A percentile compares a stretch with the other conserved stretches of the same genome.
Evolutionary conservation across 768 basidiomycete species (phyloP).

Genomic region (Mycena haematopus): DNA sequence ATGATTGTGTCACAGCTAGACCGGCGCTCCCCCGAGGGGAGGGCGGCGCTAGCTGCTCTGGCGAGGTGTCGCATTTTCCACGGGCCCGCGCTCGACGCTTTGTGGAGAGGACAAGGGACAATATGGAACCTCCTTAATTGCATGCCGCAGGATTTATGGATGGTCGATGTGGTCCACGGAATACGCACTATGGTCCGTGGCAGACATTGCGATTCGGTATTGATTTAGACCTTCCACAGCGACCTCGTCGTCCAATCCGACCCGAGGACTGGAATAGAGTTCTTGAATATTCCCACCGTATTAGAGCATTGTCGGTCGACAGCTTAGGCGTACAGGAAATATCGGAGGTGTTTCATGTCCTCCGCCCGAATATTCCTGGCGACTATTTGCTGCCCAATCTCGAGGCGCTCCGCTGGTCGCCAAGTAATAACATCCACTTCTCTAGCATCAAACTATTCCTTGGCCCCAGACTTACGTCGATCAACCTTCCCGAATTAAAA

Average conservation of each 20-base stretch:
- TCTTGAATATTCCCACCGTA: background rate
- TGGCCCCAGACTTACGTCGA: background rate
- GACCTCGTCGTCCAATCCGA: background rate
- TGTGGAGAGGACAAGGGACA: conserved; percentile 3
- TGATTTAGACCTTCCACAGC: background rate
- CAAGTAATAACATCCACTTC: background rate
- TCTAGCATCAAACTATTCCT: background rate
- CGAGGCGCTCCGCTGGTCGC: background rate
- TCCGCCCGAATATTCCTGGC: background rate
- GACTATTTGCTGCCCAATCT: background rate
- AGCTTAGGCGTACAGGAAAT: background rate
- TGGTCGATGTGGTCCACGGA: too few relatives aligned
- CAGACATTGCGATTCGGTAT: too few relatives aligned
- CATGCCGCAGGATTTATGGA: background rate
- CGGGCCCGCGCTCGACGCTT: background rate
- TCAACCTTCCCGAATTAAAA: background rate
- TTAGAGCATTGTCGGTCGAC: background rate
- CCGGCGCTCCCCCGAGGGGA: background rate
- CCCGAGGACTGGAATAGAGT: background rate
- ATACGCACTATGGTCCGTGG: background rate
- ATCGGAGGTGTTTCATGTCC: background rate
- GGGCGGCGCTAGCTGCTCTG: background rate
- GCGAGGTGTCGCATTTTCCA: background rate
- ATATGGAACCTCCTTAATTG: background rate
- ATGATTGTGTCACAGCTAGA: background rate